These are phyloP conservation scores for Diaporthe vexans DNA, from an alignment of 2,329 filamentous ascomycete species.

Conservation along the genomic window DNA sequence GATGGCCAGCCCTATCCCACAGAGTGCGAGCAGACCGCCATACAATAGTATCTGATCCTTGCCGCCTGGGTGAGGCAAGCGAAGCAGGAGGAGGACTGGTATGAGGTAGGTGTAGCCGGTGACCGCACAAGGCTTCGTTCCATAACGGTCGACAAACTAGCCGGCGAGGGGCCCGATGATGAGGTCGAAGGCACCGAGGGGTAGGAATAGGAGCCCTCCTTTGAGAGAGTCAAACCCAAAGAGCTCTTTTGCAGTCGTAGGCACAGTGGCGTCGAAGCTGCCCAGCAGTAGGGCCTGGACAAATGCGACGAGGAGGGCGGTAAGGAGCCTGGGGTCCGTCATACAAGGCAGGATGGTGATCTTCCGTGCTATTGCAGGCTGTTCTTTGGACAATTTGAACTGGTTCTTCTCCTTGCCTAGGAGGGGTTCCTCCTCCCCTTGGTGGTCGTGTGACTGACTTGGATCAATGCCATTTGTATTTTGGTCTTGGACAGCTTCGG, in stretches of 20 bases:
- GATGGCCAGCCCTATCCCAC: constrained; percentile 65
- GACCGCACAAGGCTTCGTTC: constrained; percentile 51
- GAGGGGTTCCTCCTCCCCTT: constrained; percentile 55
- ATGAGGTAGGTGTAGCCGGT: constrained; percentile 46
- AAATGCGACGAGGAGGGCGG: constrained; percentile 56
- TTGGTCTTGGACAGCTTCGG: constrained; percentile 40
- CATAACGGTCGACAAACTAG: constrained; percentile 54
- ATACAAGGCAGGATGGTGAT: constrained; percentile 63
- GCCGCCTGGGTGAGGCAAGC: constrained; percentile 35
- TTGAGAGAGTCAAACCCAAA: constrained; percentile 53
- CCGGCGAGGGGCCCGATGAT: constrained; percentile 52
- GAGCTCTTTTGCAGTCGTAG: constrained; percentile 53
- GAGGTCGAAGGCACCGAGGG: constrained; percentile 53
- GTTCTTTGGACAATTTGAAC: constrained; percentile 59
- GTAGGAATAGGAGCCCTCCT: constrained; percentile 55
- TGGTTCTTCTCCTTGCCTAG: constrained; percentile 52
- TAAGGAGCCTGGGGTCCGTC: constrained; percentile 55
- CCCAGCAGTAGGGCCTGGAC: constrained; percentile 58
- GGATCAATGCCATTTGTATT: not conserved
- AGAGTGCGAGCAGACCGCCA: constrained; percentile 36
- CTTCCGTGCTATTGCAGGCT: constrained; percentile 54
- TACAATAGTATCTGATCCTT: constrained; percentile 35
- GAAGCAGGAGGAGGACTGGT: constrained; percentile 36
- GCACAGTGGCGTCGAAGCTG: constrained; percentile 56
- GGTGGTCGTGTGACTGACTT: constrained; percentile 40